Conservation (phyloP, 371 early-diverging fungal genomes). For the Catenaria anguillulae region DNA sequence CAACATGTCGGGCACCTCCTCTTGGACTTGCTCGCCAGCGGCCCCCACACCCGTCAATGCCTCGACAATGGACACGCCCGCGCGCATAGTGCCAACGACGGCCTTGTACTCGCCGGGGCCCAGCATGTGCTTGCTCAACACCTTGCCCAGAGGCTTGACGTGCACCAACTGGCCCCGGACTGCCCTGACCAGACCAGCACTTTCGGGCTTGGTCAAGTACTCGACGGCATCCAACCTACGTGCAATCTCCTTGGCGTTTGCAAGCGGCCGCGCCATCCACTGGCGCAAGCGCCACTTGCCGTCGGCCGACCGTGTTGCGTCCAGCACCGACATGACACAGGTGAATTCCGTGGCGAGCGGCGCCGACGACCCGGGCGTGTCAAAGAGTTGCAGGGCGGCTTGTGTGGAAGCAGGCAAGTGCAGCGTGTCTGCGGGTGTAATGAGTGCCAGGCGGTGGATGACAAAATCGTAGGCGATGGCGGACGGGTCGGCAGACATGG, state of each 20-base stretch:
- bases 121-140: conserved; percentile 11
- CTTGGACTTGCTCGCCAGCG: no score
- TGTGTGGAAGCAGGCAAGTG: no score
- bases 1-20: no score
- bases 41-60: no score
- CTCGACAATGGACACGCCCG: conserved; percentile 10
- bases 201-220: not conserved
- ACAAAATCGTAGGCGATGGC: no score
- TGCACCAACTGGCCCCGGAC: conserved; percentile 10
- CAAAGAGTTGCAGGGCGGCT: no score
- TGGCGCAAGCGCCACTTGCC: conserved; percentile 9
- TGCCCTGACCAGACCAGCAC: conserved; percentile 1
- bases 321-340: not conserved
- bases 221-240: conserved; percentile 14
- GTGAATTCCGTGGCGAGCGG: not conserved
- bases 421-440: no score
- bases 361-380: no score
- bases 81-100: conserved; percentile 11
- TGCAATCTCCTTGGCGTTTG: conserved; percentile 8
- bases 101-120: conserved; percentile 11
- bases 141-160: conserved; percentile 6
- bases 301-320: not conserved
- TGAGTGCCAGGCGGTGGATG: no score
- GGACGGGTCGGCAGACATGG: no score
- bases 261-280: conserved; percentile 16